A percentile compares a stretch with the other conserved stretches of the same genome.
Conservation (phyloP, 352 stramenopile genomes). For the Pelagophyceae sp. region DNA sequence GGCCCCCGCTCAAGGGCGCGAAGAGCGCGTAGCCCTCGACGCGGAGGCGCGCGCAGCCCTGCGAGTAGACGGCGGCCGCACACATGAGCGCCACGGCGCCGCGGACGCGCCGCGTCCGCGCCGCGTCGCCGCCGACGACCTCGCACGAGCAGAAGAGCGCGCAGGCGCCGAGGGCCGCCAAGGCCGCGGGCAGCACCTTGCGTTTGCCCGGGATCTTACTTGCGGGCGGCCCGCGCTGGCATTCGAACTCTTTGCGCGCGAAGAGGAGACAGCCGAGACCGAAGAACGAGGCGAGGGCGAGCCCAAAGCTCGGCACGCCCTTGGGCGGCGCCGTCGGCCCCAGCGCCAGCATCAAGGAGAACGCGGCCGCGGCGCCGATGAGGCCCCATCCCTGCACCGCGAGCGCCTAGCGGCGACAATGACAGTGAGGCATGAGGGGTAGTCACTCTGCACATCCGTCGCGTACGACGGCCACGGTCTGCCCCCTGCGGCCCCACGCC, state of each 20-base stretch:
- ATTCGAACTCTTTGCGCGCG: not conserved
- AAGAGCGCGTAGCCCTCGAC: not conserved
- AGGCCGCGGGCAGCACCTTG: no score
- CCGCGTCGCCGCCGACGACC: not conserved
- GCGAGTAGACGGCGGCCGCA: not conserved
- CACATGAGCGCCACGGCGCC: not conserved
- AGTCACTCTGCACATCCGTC: no score
- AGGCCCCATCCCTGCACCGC: no score
- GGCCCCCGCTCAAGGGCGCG: not conserved
- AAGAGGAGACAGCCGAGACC: not conserved
- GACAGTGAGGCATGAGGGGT: no score
- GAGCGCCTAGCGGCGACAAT: no score
- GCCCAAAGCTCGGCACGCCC: not conserved
- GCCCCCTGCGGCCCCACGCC: no score
- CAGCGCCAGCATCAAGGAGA: no score
- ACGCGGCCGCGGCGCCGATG: no score
- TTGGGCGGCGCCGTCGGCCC: not conserved
- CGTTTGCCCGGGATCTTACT: no score
- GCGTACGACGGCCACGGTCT: no score
- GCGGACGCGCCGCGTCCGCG: no score
- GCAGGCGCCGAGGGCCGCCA: not conserved
- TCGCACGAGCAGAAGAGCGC: not conserved
- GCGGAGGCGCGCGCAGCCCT: not conserved
- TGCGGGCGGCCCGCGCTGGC: no score
- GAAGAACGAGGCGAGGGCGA: not conserved